Percentiles rank a stretch among this genome's conserved stretches.
These are phyloP conservation scores for Paulinella micropora DNA, from an alignment of 78 protist genomes.

Conservation along the genomic window DNA sequence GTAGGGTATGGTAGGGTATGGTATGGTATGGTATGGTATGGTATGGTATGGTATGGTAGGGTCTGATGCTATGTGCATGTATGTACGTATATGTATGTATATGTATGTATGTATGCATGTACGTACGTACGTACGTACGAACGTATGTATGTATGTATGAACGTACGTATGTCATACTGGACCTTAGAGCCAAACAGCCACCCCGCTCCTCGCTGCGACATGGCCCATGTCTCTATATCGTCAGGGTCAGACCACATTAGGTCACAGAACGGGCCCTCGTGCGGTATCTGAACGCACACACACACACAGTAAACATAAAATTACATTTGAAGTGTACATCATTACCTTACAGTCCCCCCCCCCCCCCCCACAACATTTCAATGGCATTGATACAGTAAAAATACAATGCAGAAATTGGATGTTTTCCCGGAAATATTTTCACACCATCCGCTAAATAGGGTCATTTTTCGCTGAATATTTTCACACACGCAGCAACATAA, in stretches of 20 bases:
- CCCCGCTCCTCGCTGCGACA: conserved; percentile 97
- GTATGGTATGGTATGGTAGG: background rate
- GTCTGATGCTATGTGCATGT: background rate
- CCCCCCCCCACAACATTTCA: too few relatives aligned
- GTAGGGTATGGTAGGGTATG: too few relatives aligned
- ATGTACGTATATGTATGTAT: background rate
- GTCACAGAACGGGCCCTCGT: conserved; percentile 98
- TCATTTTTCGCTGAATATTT: too few relatives aligned
- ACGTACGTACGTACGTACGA: background rate
- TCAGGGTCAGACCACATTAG: conserved; percentile 97
- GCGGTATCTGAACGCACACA: conserved; percentile 81
- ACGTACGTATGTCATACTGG: background rate
- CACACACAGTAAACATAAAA: too few relatives aligned
- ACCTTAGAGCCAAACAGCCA: conserved; percentile 78
- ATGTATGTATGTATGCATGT: background rate
- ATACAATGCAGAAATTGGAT: too few relatives aligned
- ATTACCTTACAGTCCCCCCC: too few relatives aligned
- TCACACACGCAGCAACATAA: too few relatives aligned
- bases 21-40: too few relatives aligned
- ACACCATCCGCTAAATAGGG: too few relatives aligned
- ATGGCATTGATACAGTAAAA: too few relatives aligned
- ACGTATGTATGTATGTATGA: background rate
- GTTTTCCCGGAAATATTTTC: too few relatives aligned
- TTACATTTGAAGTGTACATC: too few relatives aligned
- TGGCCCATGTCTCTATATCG: conserved; percentile 81